A percentile compares a stretch with the other conserved stretches of the same genome.
These are phyloP conservation scores for Naematelia encephala DNA, from an alignment of 768 basidiomycete genomes.

Conservation along the genomic window DNA sequence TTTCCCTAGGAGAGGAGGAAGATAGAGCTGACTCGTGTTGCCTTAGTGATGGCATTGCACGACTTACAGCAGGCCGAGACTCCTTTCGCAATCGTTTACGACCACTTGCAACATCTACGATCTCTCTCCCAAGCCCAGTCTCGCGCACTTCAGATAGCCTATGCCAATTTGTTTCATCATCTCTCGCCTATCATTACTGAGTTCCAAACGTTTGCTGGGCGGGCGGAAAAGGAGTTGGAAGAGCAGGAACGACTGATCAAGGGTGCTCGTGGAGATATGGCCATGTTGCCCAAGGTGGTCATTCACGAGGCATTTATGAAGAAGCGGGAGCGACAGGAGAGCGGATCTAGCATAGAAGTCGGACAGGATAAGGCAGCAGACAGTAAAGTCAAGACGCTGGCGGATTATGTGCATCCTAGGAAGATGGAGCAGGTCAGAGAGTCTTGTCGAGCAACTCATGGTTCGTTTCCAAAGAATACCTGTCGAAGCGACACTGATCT, in stretches of 20 bases:
- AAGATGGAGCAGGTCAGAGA: constrained; percentile 48
- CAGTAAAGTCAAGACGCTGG: constrained; percentile 34
- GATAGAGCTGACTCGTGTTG: background rate
- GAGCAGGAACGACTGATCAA: constrained; percentile 28
- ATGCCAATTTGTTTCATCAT: constrained; percentile 35
- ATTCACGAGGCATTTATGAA: constrained; percentile 28
- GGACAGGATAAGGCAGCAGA: constrained; percentile 7
- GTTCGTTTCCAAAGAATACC: constrained; percentile 12
- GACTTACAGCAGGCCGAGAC: constrained; percentile 25
- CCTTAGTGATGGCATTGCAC: constrained; percentile 14
- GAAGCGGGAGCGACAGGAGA: constrained; percentile 24
- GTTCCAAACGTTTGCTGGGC: constrained; percentile 25
- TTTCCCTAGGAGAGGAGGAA: too few species aligned
- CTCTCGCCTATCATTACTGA: constrained; percentile 34
- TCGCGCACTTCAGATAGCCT: constrained; percentile 36
- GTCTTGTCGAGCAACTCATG: constrained; percentile 34
- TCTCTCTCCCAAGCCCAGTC: constrained; percentile 40
- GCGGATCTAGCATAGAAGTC: background rate
- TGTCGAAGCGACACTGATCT: background rate
- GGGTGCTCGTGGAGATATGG: constrained; percentile 32
- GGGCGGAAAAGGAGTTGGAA: constrained; percentile 34
- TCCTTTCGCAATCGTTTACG: constrained; percentile 37
- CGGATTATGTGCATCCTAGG: constrained; percentile 39
- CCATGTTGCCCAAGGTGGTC: constrained; percentile 25
- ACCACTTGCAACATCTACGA: constrained; percentile 38